Percentiles rank a stretch among this genome's conserved stretches.
Evolutionary conservation across 257 asterid species (phyloP).

Genomic region (Nicotiana benthamiana): DNA sequence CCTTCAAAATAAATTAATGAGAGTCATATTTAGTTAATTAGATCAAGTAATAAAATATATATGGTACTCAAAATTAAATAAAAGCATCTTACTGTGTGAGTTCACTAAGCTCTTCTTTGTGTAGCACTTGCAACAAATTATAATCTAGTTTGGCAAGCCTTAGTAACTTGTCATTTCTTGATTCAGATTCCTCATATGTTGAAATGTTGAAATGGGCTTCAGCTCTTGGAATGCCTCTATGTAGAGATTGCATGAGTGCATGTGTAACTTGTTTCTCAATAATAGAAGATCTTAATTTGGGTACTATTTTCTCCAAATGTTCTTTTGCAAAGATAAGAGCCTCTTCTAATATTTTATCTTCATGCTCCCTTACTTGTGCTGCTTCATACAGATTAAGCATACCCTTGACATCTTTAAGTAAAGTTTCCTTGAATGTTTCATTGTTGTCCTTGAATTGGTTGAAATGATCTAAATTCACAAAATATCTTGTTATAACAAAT

Average conservation of each 20-base stretch:
- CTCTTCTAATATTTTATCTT: background rate
- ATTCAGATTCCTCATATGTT: constrained; percentile 18
- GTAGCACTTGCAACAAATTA: constrained; percentile 25
- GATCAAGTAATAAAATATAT: background rate
- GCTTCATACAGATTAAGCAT: background rate
- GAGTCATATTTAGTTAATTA: too few species aligned
- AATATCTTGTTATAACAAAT: background rate
- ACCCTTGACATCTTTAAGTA: background rate
- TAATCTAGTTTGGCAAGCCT: constrained; percentile 30
- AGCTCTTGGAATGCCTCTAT: constrained; percentile 22
- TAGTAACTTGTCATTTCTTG: constrained; percentile 15
- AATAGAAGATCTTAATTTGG: background rate
- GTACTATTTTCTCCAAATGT: background rate
- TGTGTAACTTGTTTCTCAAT: constrained; percentile 1
- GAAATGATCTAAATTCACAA: background rate
- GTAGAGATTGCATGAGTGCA: constrained; percentile 18
- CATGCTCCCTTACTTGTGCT: background rate
- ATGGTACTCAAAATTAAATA: too few species aligned
- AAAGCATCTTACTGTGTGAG: constrained; percentile 18
- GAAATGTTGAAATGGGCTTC: constrained; percentile 26
- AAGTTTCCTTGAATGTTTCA: background rate
- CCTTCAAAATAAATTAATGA: background rate
- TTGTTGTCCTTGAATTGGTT: background rate
- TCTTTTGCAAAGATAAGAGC: background rate
- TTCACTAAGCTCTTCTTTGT: constrained; percentile 25